Base-by-base conservation (phyloP, 2,329 filamentous ascomycete genomes). In the Penicillium sp. region DNA sequence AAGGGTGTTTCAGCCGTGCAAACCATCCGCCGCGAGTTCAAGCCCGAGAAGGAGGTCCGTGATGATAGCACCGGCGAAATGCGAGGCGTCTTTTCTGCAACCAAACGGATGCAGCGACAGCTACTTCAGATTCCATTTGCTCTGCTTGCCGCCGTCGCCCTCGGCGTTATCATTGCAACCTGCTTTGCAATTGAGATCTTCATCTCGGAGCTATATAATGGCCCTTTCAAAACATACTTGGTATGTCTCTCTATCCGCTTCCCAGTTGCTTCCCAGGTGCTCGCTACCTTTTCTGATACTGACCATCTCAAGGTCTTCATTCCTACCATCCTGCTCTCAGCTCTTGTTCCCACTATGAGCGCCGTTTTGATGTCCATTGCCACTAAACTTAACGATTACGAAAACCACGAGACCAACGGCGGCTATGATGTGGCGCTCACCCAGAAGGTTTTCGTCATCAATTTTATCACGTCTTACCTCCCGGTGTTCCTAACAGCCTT, bases 151-250 rank as follows among this genome's bases (percentile, higher is more conserved):
- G 78, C 87, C 5, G 60, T 86, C 29, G 83, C 88, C 1, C 81
- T 99, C 10, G 94, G 93, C 2, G 86, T 87, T n/a, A 81, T 99
- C 56, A 97, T 97, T 63, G 87, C 90, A 8, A 87, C 86, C 13
- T 96, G 91, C 72, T 97, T 97, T 73, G 90, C 88, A 3, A 93
- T 99, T 62, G 94, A 99, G 73, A 92, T 99, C 44, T 97, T 97
- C 75, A 91, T 99, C 64, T 92, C 90, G 0, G 92, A 99, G 75
- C 86, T 99, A 24, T 99, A 99, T 73, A 85, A 88, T 61, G 94
- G 94, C 0, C 92, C 93, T 0, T 85, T 96, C 59, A 96, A 97
- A 76, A 83, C 85, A 33, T 87, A 96, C 54, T 71, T 99, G 69
- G 91, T 92, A 73, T 72, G 86, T 74, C 39, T 16, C n/a, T 13